Conservation (phyloP, 2,329 filamentous ascomycete species). For the Hypoxylon sp. region DNA sequence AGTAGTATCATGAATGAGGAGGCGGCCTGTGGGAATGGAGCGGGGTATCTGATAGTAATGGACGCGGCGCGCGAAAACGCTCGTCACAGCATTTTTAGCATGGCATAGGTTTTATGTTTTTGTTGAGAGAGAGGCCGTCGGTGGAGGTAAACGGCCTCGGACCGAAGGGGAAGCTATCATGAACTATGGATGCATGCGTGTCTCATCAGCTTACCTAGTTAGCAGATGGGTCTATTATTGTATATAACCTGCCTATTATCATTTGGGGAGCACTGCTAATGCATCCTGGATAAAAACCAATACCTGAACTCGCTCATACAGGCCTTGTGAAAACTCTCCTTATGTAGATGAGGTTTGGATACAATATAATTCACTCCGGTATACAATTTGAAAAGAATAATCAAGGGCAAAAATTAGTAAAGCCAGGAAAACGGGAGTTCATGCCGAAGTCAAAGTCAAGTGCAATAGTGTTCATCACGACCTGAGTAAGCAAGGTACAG, state of each 20-base stretch:
- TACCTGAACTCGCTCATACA: not conserved
- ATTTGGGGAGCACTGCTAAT: constrained; percentile 38
- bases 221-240: constrained; percentile 35
- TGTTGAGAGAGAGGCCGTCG: constrained; percentile 3
- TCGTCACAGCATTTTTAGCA: constrained; percentile 34
- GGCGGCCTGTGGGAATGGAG: constrained; percentile 20
- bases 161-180: constrained; percentile 13
- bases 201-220: constrained; percentile 17
- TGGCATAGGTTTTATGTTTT: constrained; percentile 35
- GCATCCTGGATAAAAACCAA: constrained; percentile 38
- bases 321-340: not conserved
- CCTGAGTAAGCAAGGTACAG: not conserved
- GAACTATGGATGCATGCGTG: constrained; percentile 27
- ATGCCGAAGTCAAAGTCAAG: not conserved
- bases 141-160: constrained; percentile 12
- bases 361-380: not conserved
- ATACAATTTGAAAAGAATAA: not conserved
- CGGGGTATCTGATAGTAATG: constrained; percentile 14
- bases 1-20: constrained; percentile 33
- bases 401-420: not conserved
- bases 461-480: not conserved
- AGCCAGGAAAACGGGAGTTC: not conserved
- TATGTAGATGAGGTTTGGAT: not conserved
- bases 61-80: constrained; percentile 20
- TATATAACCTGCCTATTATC: constrained; percentile 42